These are phyloP conservation scores for Coemansia erecta DNA, from an alignment of 192 early-diverging fungal species.

Conservation along the genomic window DNA sequence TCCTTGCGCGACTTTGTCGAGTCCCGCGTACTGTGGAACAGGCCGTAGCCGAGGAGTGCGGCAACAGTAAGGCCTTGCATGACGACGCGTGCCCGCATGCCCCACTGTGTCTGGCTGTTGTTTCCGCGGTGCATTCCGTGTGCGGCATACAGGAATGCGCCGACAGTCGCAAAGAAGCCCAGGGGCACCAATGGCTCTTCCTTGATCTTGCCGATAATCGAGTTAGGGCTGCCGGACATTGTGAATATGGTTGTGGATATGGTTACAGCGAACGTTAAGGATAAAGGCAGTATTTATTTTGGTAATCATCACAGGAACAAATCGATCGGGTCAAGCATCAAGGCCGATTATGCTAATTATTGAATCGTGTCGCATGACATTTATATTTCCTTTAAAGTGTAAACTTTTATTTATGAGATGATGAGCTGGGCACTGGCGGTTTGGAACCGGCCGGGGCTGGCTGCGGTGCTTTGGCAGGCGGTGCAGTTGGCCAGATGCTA, in stretches of 20 bases:
- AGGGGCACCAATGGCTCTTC: constrained; percentile 44
- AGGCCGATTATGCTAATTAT: too few species aligned
- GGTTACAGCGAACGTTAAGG: background rate
- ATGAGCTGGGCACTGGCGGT: too few species aligned
- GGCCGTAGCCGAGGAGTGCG: constrained; percentile 29
- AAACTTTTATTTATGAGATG: too few species aligned
- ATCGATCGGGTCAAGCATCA: background rate
- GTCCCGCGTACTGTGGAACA: constrained; percentile 10
- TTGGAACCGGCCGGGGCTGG: too few species aligned
- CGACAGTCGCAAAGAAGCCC: constrained; percentile 30
- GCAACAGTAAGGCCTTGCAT: constrained; percentile 43
- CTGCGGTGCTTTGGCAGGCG: background rate
- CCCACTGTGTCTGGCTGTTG: constrained; percentile 27
- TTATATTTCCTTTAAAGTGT: too few species aligned
- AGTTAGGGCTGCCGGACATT: constrained; percentile 14
- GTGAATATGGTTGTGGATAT: background rate
- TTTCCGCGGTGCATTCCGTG: constrained; percentile 28
- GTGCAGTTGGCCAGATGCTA: constrained; percentile 19
- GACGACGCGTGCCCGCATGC: constrained; percentile 44
- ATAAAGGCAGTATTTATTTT: background rate
- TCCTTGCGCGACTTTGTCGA: background rate
- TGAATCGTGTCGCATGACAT: too few species aligned
- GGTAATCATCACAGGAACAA: background rate
- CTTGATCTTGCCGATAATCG: constrained; percentile 23
- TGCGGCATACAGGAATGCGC: constrained; percentile 39